Evolutionary conservation across 2,329 filamentous ascomycete species (phyloP).

Genomic region (Botrytis medusae): DNA sequence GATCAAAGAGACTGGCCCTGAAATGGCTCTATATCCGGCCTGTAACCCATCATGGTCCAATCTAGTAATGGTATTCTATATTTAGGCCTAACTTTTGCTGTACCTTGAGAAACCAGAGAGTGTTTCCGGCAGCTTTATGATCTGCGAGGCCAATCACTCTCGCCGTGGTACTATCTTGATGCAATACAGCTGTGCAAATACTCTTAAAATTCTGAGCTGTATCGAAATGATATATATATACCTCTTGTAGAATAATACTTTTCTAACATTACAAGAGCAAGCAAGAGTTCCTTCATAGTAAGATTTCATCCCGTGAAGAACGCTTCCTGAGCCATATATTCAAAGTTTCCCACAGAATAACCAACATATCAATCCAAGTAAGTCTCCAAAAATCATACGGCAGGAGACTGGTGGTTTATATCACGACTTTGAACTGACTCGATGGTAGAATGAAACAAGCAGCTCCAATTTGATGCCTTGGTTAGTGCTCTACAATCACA

Average conservation of each 20-base stretch:
- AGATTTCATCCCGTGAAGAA: background rate
- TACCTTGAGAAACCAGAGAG: background rate
- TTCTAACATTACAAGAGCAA: background rate
- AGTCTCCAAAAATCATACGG: background rate
- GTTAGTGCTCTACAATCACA: background rate
- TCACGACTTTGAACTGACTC: background rate
- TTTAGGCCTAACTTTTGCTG: background rate
- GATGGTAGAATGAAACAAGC: background rate
- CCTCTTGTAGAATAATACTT: background rate
- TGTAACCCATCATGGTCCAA: background rate
- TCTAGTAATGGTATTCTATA: background rate
- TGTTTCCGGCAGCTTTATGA: background rate
- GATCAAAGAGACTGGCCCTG: background rate
- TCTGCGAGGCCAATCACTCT: background rate
- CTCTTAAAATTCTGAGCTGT: background rate
- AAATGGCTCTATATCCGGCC: background rate
- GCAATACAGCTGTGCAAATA: background rate
- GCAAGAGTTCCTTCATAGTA: background rate
- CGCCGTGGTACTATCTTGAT: background rate
- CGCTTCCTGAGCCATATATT: background rate
- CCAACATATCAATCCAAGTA: background rate
- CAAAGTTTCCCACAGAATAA: background rate
- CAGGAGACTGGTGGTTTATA: background rate
- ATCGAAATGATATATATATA: background rate
- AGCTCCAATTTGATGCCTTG: background rate